A percentile compares a stretch with the other conserved stretches of the same genome.
phyloP scores from a whole-genome alignment of 1,284 basidiomycete genomes.

The Puccinia hordei region DNA sequence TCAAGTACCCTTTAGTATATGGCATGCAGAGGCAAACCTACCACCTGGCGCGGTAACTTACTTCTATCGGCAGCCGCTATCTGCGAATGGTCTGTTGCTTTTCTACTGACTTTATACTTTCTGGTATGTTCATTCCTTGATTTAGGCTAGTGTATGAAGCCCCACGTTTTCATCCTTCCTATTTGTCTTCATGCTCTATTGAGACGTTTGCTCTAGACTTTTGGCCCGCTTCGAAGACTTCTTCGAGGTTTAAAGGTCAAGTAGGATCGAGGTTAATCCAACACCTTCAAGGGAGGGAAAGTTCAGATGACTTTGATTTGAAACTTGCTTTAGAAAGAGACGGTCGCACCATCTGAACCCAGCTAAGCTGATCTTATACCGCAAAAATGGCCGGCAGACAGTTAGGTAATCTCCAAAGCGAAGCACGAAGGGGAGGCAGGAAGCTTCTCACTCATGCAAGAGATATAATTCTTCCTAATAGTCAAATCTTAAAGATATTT shows the following conservation, averaged over 20 bases:
- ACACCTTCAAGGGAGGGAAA: not conserved
- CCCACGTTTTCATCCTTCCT: not conserved
- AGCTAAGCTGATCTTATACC: not conserved
- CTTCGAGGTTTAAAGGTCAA: slow-evolving; percentile 21
- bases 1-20: not conserved
- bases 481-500: too few species aligned
- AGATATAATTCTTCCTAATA: too few species aligned
- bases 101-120: slow-evolving; percentile 25
- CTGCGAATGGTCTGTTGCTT: slow-evolving; percentile 36
- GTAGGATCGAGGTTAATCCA: slow-evolving; percentile 1
- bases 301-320: slow-evolving; percentile 10
- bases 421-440: too few species aligned
- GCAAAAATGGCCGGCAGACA: too few species aligned
- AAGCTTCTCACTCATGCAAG: too few species aligned
- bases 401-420: too few species aligned
- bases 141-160: too few species aligned
- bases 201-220: slow-evolving; percentile 44
- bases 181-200: not conserved
- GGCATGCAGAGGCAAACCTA: slow-evolving; percentile 30
- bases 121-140: not conserved
- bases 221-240: slow-evolving; percentile 42
- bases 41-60: slow-evolving; percentile 12
- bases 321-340: slow-evolving; percentile 10
- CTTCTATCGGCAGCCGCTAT: slow-evolving; percentile 20
- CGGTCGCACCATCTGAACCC: not conserved